phyloP scores from a whole-genome alignment of 129 eudicot species.

The Tanacetum coccineum region DNA sequence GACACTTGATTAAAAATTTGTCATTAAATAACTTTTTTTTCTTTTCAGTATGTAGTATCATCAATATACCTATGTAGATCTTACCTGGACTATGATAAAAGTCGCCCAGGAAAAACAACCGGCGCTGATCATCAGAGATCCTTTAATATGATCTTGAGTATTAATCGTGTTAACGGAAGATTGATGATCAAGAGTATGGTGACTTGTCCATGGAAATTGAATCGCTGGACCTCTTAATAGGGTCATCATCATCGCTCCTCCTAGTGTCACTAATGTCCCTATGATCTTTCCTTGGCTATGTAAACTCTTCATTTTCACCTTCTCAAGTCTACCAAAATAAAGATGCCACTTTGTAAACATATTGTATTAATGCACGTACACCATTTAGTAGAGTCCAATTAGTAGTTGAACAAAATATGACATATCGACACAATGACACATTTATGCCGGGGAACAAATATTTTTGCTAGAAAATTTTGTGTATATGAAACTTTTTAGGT shows the following conservation, averaged over 20 bases:
- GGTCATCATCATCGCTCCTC: constrained; percentile 63
- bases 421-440: background rate
- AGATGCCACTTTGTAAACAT: background rate
- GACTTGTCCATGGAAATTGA: constrained; percentile 37
- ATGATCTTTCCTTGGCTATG: constrained; percentile 44
- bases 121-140: constrained; percentile 43
- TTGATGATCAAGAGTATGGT: constrained; percentile 8
- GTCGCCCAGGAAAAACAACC: constrained; percentile 53
- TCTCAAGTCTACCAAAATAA: constrained; percentile 38
- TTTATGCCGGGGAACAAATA: too few relatives aligned
- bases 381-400: background rate
- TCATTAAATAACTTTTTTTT: too few relatives aligned
- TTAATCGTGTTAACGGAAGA: constrained; percentile 14
- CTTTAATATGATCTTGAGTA: constrained; percentile 47
- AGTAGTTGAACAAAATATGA: background rate
- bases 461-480: too few relatives aligned
- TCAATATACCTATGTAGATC: background rate
- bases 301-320: constrained; percentile 34
- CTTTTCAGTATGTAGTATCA: too few relatives aligned
- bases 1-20: too few relatives aligned
- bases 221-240: constrained; percentile 43
- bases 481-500: too few relatives aligned
- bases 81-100: constrained; percentile 54
- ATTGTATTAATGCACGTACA: background rate
- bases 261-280: constrained; percentile 51